Conservation (phyloP, 2,329 filamentous ascomycete genomes). For the Beauveria medogensis region DNA sequence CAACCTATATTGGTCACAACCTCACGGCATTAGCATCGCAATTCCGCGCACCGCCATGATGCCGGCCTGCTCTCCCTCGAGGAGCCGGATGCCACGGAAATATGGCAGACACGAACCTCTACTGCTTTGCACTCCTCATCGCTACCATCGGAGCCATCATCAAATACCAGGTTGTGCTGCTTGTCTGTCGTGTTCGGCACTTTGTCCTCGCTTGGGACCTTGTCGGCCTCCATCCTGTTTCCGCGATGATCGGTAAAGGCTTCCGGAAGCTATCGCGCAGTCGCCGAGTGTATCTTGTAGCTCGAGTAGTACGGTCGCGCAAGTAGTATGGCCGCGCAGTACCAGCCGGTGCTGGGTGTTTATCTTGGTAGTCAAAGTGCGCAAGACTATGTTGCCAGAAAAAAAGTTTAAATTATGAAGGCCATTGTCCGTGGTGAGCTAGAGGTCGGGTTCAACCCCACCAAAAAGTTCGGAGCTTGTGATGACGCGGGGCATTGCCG, state of each 20-base stretch:
- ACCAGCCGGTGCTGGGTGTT: not conserved
- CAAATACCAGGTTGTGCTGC: constrained; percentile 18
- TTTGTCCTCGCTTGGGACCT: not conserved
- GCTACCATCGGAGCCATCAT: constrained; percentile 36
- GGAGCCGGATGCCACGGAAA: not conserved
- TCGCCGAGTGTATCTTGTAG: not conserved
- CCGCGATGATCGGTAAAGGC: not conserved
- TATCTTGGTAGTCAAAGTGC: not conserved
- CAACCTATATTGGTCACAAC: constrained; percentile 35
- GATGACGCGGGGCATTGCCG: not conserved
- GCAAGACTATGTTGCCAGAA: not conserved
- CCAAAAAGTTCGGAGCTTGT: not conserved
- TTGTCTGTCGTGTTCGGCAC: not conserved
- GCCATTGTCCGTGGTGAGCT: not conserved
- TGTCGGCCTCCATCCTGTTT: constrained; percentile 1
- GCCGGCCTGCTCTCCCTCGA: not conserved
- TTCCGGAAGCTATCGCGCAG: not conserved
- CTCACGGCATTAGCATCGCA: not conserved
- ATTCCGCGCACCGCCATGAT: not conserved
- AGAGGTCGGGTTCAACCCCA: constrained; percentile 4
- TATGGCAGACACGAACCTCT: constrained; percentile 33
- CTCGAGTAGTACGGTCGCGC: not conserved
- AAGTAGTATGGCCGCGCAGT: not conserved
- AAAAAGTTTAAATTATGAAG: not conserved
- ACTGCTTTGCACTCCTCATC: constrained; percentile 44